Evolutionary conservation across 2,329 filamentous ascomycete genomes (phyloP), one percentile per base, ranked within the genome.

Genomic region (Stagonosporopsis cucurbitacearum): DNA sequence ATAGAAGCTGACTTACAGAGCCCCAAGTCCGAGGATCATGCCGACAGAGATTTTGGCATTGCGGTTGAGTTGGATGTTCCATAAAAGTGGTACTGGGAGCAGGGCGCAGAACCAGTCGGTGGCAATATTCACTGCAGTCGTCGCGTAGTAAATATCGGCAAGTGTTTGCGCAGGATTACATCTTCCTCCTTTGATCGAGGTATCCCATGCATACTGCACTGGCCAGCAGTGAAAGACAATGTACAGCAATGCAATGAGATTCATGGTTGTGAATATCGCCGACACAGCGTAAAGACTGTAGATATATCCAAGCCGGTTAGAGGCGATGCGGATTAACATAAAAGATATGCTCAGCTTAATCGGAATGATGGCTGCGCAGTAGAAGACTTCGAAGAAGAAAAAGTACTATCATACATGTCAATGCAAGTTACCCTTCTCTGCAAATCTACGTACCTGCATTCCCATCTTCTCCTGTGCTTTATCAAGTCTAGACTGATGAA

Each of bases 361-460:
- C 6, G 70, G 69, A 11, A 76, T 72, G 45, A 75, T 69, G 7
- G 72, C 61, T 4, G 68, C 61, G 60, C 73, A 75, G 50, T 72
- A 76, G 50, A 75, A 74, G 44, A 74, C 58, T 46, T 75, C 69
- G 43, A 73, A 76, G 55, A 75, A 64, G 53, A 75, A 75, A 62
- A 75, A 75, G 62, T 67, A 75, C 72, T 74, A 35, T 4, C 15
- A 6, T 7, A 6, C 19, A 19, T 17, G 19, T 50, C 30, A 62
- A 53, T 45, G 8, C 23, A n/a, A 23, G 32, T 26, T 22, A 15
- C 3, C 13, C 30, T 11, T 3, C 2, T 8, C 13, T 15, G 3
- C 6, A 4, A 11, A 4, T 35, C 9, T 30, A 6, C 71, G 57
- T 12, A 65, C 66, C 36, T 62, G 59, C 46, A 67, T 69, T 30